phyloP scores from a whole-genome alignment of 164 flowering plant genomes.

The Vitis labrusca region DNA sequence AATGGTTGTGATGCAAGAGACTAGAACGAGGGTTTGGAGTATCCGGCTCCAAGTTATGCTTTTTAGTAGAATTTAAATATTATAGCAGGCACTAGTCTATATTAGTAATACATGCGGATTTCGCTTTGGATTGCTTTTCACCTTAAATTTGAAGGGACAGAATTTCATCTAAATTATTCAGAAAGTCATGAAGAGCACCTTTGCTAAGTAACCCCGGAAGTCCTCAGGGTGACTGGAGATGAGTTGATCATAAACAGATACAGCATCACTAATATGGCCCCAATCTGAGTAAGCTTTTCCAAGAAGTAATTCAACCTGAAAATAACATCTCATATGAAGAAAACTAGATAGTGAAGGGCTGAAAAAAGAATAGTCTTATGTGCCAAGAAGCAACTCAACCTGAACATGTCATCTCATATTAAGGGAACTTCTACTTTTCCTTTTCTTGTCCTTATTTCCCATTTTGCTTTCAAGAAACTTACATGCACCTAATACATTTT shows the following conservation, averaged over 20 bases:
- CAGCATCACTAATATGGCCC: conserved; percentile 93
- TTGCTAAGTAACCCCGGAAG: conserved; percentile 91
- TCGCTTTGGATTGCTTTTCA: no score
- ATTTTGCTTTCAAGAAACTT: no score
- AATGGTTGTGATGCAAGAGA: no score
- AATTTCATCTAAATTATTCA: background rate
- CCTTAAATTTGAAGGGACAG: no score
- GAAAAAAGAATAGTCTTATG: background rate
- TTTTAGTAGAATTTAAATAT: no score
- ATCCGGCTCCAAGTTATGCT: no score
- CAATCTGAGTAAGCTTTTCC: conserved; percentile 96
- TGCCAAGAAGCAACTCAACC: background rate
- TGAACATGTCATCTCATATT: background rate
- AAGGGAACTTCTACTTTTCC: background rate
- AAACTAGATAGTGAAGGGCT: background rate
- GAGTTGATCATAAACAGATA: conserved; percentile 79
- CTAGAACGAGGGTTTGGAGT: no score
- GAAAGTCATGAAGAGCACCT: conserved; percentile 44
- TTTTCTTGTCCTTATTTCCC: no score
- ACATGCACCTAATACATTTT: no score
- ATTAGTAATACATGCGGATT: no score
- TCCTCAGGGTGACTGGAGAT: conserved; percentile 76
- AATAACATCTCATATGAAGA: background rate
- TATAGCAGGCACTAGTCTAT: no score
- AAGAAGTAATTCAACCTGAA: conserved; percentile 80